phyloP scores from a whole-genome alignment of 371 early-diverging fungal species.

The Mucor indicus region DNA sequence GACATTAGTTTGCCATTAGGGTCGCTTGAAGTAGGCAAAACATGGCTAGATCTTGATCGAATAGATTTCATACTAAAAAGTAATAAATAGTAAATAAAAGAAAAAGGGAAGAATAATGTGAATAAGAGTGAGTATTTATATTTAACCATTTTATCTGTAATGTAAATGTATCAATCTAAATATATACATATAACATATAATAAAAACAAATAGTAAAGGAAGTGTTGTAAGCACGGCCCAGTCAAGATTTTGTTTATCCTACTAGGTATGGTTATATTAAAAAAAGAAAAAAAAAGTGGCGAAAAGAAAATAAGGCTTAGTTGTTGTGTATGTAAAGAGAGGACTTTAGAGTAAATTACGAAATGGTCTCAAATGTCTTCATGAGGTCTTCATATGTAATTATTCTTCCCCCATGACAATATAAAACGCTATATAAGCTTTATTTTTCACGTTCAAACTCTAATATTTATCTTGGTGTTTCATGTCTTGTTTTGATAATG shows the following conservation, averaged over 20 bases:
- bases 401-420: slow-evolving; percentile 10
- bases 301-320: background rate
- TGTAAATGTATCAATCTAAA: background rate
- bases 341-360: background rate
- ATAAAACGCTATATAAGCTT: background rate
- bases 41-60: slow-evolving; percentile 6
- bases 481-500: slow-evolving; percentile 9
- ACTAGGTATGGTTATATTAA: slow-evolving; percentile 24
- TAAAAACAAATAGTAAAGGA: slow-evolving; percentile 1
- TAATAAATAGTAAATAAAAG: background rate
- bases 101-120: slow-evolving; percentile 1
- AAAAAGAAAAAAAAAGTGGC: background rate
- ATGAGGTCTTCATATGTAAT: background rate
- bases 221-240: slow-evolving; percentile 18
- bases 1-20: slow-evolving; percentile 31
- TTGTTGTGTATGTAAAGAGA: background rate
- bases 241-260: slow-evolving; percentile 3
- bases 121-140: background rate
- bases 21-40: slow-evolving; percentile 8
- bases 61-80: slow-evolving; percentile 11
- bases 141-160: slow-evolving; percentile 2
- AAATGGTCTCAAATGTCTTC: slow-evolving; percentile 26
- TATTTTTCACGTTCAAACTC: slow-evolving; percentile 8
- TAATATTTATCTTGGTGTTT: slow-evolving; percentile 11
- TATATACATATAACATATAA: slow-evolving; percentile 4